Percentiles rank a stretch among this genome's conserved stretches.
Conservation (phyloP, 257 asterid species). For the Solanum piurae region DNA sequence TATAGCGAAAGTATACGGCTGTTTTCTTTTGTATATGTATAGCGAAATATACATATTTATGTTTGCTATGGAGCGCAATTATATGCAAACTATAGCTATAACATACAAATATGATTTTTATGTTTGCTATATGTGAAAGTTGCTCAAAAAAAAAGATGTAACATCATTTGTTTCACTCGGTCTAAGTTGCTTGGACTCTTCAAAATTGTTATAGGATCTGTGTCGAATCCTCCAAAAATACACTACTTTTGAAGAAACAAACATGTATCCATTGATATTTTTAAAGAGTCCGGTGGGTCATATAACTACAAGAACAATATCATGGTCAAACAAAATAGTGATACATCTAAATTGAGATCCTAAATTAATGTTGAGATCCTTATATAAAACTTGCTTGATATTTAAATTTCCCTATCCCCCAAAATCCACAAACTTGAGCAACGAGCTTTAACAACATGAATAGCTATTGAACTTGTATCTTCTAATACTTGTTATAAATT, state of each 20-base stretch:
- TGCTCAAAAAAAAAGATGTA: neutral
- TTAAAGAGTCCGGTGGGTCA: neutral
- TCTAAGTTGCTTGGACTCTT: neutral
- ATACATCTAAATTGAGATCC: neutral
- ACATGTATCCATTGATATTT: too few species aligned
- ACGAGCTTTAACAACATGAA: neutral
- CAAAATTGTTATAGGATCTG: too few species aligned
- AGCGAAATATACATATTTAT: too few species aligned
- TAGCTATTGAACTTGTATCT: neutral
- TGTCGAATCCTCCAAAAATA: too few species aligned
- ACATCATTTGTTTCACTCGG: neutral
- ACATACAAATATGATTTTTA: too few species aligned
- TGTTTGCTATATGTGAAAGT: too few species aligned
- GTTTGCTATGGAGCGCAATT: too few species aligned
- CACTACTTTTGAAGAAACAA: neutral
- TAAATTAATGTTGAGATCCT: neutral
- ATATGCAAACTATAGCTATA: too few species aligned
- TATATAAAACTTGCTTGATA: neutral
- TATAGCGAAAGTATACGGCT: too few species aligned
- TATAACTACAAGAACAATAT: neutral
- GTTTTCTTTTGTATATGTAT: too few species aligned
- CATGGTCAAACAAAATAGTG: neutral
- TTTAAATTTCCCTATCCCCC: neutral
- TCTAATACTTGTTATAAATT: neutral
- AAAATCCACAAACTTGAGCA: neutral